These are phyloP conservation scores for Scheffersomyces coipomensis DNA, from an alignment of 805 yeast species.

Conservation along the genomic window DNA sequence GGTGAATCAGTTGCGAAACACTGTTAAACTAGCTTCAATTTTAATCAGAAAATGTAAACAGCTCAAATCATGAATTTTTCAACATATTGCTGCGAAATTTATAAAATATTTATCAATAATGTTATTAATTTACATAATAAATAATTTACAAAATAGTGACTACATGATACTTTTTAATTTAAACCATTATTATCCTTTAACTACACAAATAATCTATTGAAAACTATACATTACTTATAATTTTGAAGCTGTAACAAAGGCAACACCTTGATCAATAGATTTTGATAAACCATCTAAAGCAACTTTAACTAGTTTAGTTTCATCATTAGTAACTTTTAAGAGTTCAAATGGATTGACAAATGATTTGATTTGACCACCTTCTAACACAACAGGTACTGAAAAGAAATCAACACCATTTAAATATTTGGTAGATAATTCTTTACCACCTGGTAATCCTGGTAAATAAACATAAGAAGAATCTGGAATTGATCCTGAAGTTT, in stretches of 20 bases:
- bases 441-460: constrained; percentile 52
- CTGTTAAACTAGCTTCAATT: too few species aligned
- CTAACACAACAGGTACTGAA: constrained; percentile 46
- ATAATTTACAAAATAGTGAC: too few species aligned
- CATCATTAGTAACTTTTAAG: constrained; percentile 27
- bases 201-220: too few species aligned
- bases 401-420: constrained; percentile 44
- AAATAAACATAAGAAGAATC: constrained; percentile 55
- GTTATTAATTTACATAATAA: too few species aligned
- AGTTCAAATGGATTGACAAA: constrained; percentile 33
- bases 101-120: too few species aligned
- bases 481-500: constrained; percentile 22
- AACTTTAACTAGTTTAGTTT: constrained; percentile 30
- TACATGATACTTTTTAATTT: too few species aligned
- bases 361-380: constrained; percentile 34
- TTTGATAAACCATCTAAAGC: constrained; percentile 39
- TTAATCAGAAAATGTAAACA: too few species aligned
- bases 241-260: constrained; percentile 37
- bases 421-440: constrained; percentile 31
- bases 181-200: too few species aligned
- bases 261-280: constrained; percentile 40
- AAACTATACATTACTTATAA: too few species aligned
- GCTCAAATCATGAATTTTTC: too few species aligned
- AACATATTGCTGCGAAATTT: too few species aligned
- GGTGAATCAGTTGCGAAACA: too few species aligned